Evolutionary conservation across 257 asterid genomes (phyloP).

Genomic region (Rubia yunnanensis): DNA sequence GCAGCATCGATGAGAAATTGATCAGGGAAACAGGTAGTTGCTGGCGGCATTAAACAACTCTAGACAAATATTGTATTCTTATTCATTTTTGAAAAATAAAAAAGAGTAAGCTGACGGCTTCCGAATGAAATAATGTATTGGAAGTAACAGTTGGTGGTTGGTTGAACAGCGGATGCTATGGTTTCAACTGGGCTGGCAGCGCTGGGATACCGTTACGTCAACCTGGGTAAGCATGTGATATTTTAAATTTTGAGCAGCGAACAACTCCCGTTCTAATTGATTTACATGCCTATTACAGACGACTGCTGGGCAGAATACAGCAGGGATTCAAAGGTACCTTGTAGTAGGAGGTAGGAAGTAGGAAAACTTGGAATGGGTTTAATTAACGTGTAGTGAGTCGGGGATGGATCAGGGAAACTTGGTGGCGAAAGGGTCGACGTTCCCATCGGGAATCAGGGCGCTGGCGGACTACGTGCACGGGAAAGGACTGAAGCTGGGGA

Average conservation of each 20-base stretch:
- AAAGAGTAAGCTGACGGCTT: no score
- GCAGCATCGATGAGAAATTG: conserved; percentile 59
- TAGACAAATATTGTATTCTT: no score
- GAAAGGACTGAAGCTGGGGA: conserved; percentile 80
- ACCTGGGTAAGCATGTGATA: conserved; percentile 34
- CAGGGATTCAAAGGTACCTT: conserved; percentile 56
- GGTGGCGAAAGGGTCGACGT: conserved; percentile 52
- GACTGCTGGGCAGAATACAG: conserved; percentile 93
- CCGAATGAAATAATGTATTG: no score
- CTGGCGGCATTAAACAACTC: no score
- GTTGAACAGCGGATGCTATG: conserved; percentile 64
- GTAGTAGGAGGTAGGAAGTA: no score
- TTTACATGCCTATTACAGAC: conserved; percentile 34
- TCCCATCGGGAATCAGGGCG: conserved; percentile 87
- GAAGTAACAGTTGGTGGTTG: neutral
- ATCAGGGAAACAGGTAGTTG: conserved; percentile 60
- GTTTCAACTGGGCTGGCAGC: conserved; percentile 65
- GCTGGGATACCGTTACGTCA: conserved; percentile 56
- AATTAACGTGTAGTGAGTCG: neutral
- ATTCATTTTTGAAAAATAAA: no score
- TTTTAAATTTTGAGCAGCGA: neutral
- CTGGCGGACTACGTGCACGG: conserved; percentile 81
- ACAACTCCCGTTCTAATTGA: no score
- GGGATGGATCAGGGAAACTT: conserved; percentile 44
- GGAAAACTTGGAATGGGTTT: no score